These are phyloP conservation scores for Chalciporus sphaerocephalus DNA, from an alignment of 768 basidiomycete genomes.

Conservation along the genomic window DNA sequence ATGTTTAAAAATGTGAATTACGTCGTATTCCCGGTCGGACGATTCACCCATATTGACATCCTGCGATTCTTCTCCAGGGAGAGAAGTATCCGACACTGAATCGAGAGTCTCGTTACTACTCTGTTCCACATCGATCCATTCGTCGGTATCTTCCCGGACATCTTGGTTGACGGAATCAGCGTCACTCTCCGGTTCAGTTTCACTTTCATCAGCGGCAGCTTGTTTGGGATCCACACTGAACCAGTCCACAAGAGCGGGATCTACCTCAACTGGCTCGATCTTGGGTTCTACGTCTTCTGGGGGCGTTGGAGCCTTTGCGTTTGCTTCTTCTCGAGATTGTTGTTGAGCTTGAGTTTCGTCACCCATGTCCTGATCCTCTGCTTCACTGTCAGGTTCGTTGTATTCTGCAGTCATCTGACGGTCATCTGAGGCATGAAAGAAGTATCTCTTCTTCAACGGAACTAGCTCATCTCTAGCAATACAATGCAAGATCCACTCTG, in stretches of 20 bases:
- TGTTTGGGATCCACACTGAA: constrained; percentile 47
- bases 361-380: constrained; percentile 23
- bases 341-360: constrained; percentile 5
- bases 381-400: constrained; percentile 36
- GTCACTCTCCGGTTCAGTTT: constrained; percentile 58
- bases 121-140: constrained; percentile 34
- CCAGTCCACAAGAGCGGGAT: constrained; percentile 57
- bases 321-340: constrained; percentile 15
- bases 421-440: constrained; percentile 64
- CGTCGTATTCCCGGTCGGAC: constrained; percentile 75
- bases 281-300: no score
- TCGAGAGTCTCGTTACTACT: constrained; percentile 23
- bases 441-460: constrained; percentile 72
- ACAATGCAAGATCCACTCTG: constrained; percentile 80
- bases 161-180: constrained; percentile 68
- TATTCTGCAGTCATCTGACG: constrained; percentile 53
- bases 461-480: constrained; percentile 51
- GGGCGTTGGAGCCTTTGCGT: no score
- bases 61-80: constrained; percentile 10
- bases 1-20: constrained; percentile 75
- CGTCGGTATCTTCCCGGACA: constrained; percentile 36
- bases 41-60: constrained; percentile 70
- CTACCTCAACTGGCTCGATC: constrained; percentile 31
- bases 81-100: constrained; percentile 13
- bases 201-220: constrained; percentile 27